These are phyloP conservation scores for Phytophthora constricta DNA, from an alignment of 352 stramenopile species.

Conservation along the genomic window DNA sequence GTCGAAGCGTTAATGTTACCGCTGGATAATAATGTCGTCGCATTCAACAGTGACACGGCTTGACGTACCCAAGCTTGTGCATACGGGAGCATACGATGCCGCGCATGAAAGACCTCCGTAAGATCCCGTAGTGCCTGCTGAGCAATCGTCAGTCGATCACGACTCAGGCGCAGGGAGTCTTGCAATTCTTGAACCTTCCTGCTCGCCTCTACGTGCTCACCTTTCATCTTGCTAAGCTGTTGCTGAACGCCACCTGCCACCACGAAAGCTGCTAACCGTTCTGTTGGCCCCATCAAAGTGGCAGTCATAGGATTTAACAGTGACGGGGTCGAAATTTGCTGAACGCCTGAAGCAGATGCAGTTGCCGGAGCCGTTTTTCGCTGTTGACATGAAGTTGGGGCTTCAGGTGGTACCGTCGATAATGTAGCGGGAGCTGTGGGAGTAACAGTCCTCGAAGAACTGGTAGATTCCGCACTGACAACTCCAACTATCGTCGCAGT, in stretches of 20 bases:
- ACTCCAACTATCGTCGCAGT: too few species aligned
- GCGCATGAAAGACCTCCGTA: constrained; percentile 68
- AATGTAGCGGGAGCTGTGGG: background rate
- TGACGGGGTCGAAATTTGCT: constrained; percentile 16
- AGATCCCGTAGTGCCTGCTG: constrained; percentile 66
- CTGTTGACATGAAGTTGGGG: background rate
- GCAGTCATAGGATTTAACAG: constrained; percentile 37
- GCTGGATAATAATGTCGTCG: constrained; percentile 44
- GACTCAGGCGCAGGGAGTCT: constrained; percentile 66
- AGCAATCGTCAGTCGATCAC: constrained; percentile 61
- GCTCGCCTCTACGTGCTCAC: constrained; percentile 72
- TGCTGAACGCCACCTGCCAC: constrained; percentile 74
- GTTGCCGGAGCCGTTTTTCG: constrained; percentile 4
- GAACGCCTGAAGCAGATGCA: constrained; percentile 8
- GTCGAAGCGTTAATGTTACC: constrained; percentile 29
- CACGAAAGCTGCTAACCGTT: constrained; percentile 64
- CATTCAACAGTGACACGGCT: constrained; percentile 63
- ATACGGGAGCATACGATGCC: constrained; percentile 61
- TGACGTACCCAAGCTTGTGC: constrained; percentile 65
- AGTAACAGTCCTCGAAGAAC: constrained; percentile 5
- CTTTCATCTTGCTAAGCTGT: constrained; percentile 76
- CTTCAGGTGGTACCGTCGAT: background rate
- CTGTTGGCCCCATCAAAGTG: constrained; percentile 50
- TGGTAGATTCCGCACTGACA: constrained; percentile 2
- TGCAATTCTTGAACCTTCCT: constrained; percentile 72